Conservation (phyloP, 2,329 filamentous ascomycete species). For the Talaromyces sp. region DNA sequence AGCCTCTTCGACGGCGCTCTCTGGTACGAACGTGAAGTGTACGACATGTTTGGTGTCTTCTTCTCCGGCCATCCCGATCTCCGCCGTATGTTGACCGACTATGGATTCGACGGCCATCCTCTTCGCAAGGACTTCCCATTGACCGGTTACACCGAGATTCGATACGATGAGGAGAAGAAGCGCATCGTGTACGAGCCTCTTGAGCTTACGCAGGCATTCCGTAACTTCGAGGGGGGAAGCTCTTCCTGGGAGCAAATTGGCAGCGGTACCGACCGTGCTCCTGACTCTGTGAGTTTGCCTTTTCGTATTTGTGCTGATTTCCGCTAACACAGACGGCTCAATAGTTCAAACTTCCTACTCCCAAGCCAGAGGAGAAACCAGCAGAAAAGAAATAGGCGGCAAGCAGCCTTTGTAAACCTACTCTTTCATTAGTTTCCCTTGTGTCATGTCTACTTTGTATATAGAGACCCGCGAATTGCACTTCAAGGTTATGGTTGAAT, state of each 20-base stretch:
- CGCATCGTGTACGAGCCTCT: slow-evolving; percentile 96
- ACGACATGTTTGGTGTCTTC: slow-evolving; percentile 96
- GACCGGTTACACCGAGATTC: slow-evolving; percentile 95
- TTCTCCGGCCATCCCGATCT: slow-evolving; percentile 94
- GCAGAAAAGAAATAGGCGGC: slow-evolving; percentile 80
- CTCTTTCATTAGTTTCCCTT: slow-evolving; percentile 26
- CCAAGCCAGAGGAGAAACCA: slow-evolving; percentile 88
- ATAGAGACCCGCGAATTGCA: slow-evolving; percentile 27
- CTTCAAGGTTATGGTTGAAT: slow-evolving; percentile 3
- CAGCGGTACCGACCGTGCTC: slow-evolving; percentile 70
- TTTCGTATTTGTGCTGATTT: neutral
- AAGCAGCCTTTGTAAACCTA: slow-evolving; percentile 30
- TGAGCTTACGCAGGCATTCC: slow-evolving; percentile 96
- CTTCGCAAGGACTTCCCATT: slow-evolving; percentile 96
- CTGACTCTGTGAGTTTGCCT: slow-evolving; percentile 57
- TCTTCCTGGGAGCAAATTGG: slow-evolving; percentile 69
- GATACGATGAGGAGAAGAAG: slow-evolving; percentile 99
- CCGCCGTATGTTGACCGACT: slow-evolving; percentile 97
- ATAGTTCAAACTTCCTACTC: slow-evolving; percentile 87
- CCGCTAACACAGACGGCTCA: neutral
- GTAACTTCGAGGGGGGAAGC: slow-evolving; percentile 91
- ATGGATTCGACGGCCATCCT: slow-evolving; percentile 97
- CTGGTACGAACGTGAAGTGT: slow-evolving; percentile 98
- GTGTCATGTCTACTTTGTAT: slow-evolving; percentile 35
- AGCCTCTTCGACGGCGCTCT: slow-evolving; percentile 89